Evolutionary conservation across 495 filamentous ascomycete genomes (phyloP), one percentile per base, ranked within the genome.

Genomic region (Bacidia rubella): DNA sequence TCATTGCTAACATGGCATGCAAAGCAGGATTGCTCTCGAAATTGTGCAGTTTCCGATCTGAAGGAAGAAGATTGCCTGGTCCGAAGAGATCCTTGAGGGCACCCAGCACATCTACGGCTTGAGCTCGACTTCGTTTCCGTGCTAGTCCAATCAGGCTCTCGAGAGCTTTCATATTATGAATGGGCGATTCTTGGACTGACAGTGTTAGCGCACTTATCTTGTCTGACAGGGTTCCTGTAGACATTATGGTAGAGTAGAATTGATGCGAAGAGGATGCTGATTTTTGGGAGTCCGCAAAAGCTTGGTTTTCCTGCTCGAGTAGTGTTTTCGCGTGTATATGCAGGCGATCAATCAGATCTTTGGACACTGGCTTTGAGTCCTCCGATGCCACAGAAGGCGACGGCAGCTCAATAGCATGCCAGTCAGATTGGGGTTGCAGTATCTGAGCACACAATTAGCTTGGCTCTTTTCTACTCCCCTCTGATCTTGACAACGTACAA

Each of bases 161-260:
- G 50, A 97, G 77, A 10, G 87, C 82, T 57, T 90, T 93, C 48
- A 77, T 82, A 46, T 87, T 95, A 61, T 98, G 92, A 44, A 97
- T 68, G 3, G 92, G 92, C 2, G 92, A 97, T 63, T 97, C 92
- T 68, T 98, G 92, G 12, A 95, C 82, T 22, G 88, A 83, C 44
- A 98, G 72, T 1, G 92, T 98, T 58, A 96, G 68, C 4, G 92
- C 92, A 2, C 93, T 96, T 25, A 96, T 86, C 65, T 95, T 97
- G 68, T 98, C 92, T 29, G 88, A 92, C 49, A 95, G 75, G 7
- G 93, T 98, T 69, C 92, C 92, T 1, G 89, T 88, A 15, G 88
- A 70, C 92, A 98, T 96, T 64, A 98, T 94, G 3, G 88, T 93
- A 1, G 86, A 85, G 70, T 96, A 80, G 72, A 97, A 98, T 66